Evolutionary conservation across 371 early-diverging fungal species (phyloP), one percentile per base, ranked within the genome.

Genomic region (Rhizomucor pusillus): DNA sequence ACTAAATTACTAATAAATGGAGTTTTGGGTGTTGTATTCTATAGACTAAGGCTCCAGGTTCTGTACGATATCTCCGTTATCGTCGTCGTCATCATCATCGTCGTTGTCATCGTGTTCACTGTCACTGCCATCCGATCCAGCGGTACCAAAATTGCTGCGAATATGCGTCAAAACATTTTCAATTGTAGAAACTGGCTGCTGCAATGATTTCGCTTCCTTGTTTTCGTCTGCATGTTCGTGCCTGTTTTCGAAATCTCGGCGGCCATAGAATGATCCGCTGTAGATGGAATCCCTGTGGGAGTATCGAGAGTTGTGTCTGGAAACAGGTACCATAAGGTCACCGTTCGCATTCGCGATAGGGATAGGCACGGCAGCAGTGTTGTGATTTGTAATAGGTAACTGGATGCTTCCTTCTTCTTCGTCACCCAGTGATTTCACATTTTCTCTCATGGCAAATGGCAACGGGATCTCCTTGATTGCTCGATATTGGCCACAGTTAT

Each of bases 381-480:
- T 37, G 16, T 22, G 20, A 22, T 41, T 40, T 14, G 37, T 43
- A 16, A 43, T 22, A 13, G 56, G 50, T 13, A 54, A 20, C 16
- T 50, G 49, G 19, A 57, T 57, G 4, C 54, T 50, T 33, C 50
- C 45, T 29, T 50, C 48, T n/a, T 66, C 68, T 45, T 66, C 65
- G 22, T 66, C 54, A 23, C 62, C 59, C 13, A 35, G 48, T 33
- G 56, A 55, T 22, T 67, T 54, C n/a, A 70, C 50, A 3, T 19
- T 29, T 19, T 56, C 57, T 2, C 29, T 47, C n/a, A 61, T 29
- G 2, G 64, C 56, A 61, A 82, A 89, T 29, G 93, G 93, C 16
- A 93, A 67, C n/a, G 90, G 92, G 12, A 93, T 86, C 19, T 92
- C 93, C 43, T 86, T 86, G 57, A 91, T 90, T 0, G 93, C 95